phyloP scores from a whole-genome alignment of 2,329 filamentous ascomycete species.

The Sphaceloma murrayae region DNA sequence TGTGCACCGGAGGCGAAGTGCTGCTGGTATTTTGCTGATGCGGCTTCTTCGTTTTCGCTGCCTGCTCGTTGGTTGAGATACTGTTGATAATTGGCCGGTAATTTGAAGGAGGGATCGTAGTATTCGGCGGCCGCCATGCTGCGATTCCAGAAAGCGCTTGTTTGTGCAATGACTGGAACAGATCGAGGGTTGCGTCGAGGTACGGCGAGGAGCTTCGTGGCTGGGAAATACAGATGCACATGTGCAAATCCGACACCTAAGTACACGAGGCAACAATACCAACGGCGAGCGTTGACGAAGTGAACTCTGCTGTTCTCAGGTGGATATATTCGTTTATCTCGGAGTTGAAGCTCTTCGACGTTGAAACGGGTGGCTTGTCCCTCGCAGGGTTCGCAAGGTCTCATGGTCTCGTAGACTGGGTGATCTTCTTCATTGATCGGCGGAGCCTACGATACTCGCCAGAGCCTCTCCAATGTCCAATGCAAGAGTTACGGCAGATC shows the following conservation, averaged over 20 bases:
- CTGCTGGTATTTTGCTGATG: conserved; percentile 3
- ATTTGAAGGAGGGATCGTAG: conserved; percentile 5
- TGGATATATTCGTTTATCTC: neutral
- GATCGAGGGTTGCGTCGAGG: neutral
- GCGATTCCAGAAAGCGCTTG: neutral
- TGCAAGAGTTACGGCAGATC: too few species aligned
- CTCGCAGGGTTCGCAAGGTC: neutral
- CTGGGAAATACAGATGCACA: too few species aligned
- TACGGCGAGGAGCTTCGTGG: neutral
- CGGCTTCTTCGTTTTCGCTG: conserved; percentile 1
- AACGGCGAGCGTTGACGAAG: conserved; percentile 4
- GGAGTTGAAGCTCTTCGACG: neutral
- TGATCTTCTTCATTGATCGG: neutral
- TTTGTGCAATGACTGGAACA: neutral
- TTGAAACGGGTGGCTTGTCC: neutral
- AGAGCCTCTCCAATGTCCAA: too few species aligned
- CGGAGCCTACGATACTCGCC: neutral
- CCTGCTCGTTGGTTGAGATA: neutral
- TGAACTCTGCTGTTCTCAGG: neutral
- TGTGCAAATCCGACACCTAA: neutral
- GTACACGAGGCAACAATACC: conserved; percentile 7
- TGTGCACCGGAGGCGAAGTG: conserved; percentile 3
- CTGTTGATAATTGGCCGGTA: conserved; percentile 5
- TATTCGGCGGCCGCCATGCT: conserved; percentile 8
- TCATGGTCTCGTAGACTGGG: neutral